Percentiles rank a stretch among this genome's conserved stretches.
Conservation (phyloP, 1,284 basidiomycete species). For the Coniophora puteana region DNA sequence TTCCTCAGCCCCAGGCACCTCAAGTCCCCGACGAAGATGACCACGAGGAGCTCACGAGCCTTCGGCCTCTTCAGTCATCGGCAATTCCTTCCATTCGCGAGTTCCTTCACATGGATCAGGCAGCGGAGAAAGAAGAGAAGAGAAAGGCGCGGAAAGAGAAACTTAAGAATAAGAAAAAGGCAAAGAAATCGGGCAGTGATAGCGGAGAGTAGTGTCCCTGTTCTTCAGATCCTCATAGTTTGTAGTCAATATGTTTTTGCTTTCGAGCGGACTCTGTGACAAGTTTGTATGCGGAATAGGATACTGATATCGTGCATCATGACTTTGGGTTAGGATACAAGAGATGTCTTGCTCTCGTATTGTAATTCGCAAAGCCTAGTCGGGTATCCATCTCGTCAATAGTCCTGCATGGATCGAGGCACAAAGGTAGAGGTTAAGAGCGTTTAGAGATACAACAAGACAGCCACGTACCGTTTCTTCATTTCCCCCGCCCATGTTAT, state of each 20-base stretch:
- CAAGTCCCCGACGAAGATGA: slow-evolving; percentile 30
- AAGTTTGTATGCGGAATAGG: too few relatives aligned
- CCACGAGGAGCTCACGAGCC: slow-evolving; percentile 42
- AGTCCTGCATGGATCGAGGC: slow-evolving; percentile 55
- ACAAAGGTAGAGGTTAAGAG: background rate
- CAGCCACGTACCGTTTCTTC: slow-evolving; percentile 60
- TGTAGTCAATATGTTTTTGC: too few relatives aligned
- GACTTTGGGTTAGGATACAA: slow-evolving; percentile 15
- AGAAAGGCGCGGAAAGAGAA: slow-evolving; percentile 72
- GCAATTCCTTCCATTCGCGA: slow-evolving; percentile 77
- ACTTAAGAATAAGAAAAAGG: slow-evolving; percentile 55
- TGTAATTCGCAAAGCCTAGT: slow-evolving; percentile 65
- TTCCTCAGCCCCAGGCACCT: background rate
- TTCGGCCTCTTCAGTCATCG: slow-evolving; percentile 71
- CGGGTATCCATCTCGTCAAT: slow-evolving; percentile 81
- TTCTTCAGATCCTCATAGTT: slow-evolving; percentile 71
- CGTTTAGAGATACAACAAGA: background rate
- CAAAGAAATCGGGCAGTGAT: slow-evolving; percentile 11
- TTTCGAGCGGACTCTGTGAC: too few relatives aligned
- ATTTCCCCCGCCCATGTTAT: slow-evolving; percentile 91
- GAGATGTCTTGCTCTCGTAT: slow-evolving; percentile 58
- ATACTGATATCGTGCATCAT: too few relatives aligned
- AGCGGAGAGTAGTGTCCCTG: slow-evolving; percentile 46
- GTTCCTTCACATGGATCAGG: slow-evolving; percentile 72
- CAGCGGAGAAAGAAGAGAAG: slow-evolving; percentile 58